phyloP scores from a whole-genome alignment of 208 protist genomes.

The Acanthamoeba royreba region DNA sequence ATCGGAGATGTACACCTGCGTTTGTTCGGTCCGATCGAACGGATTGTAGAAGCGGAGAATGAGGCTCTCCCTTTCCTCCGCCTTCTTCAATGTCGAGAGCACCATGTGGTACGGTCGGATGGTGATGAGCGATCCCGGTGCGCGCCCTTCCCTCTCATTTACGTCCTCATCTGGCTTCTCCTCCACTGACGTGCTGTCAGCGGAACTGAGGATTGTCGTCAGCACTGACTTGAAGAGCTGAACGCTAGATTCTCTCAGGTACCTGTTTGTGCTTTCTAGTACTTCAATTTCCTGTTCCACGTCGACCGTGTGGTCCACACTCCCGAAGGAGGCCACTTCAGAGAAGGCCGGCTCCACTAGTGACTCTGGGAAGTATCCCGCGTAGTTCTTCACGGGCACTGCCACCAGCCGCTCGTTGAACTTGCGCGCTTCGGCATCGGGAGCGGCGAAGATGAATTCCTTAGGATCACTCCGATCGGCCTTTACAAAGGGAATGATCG shows the following conservation, averaged over 20 bases:
- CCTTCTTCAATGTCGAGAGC: constrained; percentile 28
- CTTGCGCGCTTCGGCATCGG: background rate
- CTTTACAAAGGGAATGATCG: constrained; percentile 8
- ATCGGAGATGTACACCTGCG: background rate
- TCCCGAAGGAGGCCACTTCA: background rate
- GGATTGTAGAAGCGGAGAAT: constrained; percentile 43
- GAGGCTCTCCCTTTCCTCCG: background rate
- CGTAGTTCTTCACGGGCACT: background rate
- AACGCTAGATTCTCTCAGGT: no score
- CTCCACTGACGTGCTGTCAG: background rate
- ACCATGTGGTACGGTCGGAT: background rate
- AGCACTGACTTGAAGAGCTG: no score
- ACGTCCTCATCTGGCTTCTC: no score
- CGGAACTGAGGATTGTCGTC: no score
- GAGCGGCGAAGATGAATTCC: background rate
- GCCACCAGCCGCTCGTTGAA: constrained; percentile 34
- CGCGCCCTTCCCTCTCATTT: no score
- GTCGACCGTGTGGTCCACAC: background rate
- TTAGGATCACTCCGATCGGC: background rate
- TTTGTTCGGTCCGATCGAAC: background rate
- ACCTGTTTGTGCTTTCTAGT: no score
- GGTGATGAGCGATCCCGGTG: no score
- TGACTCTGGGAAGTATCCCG: background rate
- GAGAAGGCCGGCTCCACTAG: background rate
- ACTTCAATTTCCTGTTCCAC: background rate